Conservation (phyloP, 2,329 filamentous ascomycete species). For the Cladosporium sp. region DNA sequence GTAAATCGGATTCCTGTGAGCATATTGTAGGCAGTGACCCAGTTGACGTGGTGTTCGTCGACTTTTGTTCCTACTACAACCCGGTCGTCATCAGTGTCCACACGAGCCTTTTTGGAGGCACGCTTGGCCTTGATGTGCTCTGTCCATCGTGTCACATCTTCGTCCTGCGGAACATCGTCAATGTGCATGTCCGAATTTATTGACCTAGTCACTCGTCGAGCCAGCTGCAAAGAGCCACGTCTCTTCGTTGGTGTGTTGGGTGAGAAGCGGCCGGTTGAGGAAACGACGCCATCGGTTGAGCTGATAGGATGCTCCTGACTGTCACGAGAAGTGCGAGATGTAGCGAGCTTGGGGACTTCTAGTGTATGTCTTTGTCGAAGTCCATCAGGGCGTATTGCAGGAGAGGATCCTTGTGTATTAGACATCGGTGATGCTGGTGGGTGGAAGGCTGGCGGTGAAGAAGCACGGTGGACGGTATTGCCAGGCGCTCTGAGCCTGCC, state of each 20-base stretch:
- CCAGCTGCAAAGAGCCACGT: slow-evolving; percentile 78
- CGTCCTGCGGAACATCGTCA: slow-evolving; percentile 76
- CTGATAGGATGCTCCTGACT: slow-evolving; percentile 42
- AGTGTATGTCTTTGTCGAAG: slow-evolving; percentile 82
- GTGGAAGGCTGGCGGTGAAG: slow-evolving; percentile 36
- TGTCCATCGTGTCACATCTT: slow-evolving; percentile 87
- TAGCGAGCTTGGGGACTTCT: slow-evolving; percentile 70
- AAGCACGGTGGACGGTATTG: slow-evolving; percentile 27
- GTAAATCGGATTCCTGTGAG: slow-evolving; percentile 96
- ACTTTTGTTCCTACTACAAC: slow-evolving; percentile 97
- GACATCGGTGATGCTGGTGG: slow-evolving; percentile 44
- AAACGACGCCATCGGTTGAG: slow-evolving; percentile 55
- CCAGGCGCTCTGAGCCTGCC: slow-evolving; percentile 26
- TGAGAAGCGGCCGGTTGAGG: slow-evolving; percentile 77
- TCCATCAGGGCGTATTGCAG: slow-evolving; percentile 48
- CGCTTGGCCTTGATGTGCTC: slow-evolving; percentile 90
- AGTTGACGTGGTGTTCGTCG: slow-evolving; percentile 94
- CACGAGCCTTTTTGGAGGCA: slow-evolving; percentile 76
- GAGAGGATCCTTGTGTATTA: slow-evolving; percentile 40
- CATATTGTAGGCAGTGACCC: slow-evolving; percentile 99
- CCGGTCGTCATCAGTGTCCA: slow-evolving; percentile 84
- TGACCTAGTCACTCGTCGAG: slow-evolving; percentile 75
- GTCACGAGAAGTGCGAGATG: slow-evolving; percentile 69
- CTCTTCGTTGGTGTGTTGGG: slow-evolving; percentile 61
- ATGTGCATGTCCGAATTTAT: slow-evolving; percentile 67